Percentiles rank a stretch among this genome's conserved stretches.
Conservation (phyloP, 2,329 filamentous ascomycete species). For the Zasmidium angulare region DNA sequence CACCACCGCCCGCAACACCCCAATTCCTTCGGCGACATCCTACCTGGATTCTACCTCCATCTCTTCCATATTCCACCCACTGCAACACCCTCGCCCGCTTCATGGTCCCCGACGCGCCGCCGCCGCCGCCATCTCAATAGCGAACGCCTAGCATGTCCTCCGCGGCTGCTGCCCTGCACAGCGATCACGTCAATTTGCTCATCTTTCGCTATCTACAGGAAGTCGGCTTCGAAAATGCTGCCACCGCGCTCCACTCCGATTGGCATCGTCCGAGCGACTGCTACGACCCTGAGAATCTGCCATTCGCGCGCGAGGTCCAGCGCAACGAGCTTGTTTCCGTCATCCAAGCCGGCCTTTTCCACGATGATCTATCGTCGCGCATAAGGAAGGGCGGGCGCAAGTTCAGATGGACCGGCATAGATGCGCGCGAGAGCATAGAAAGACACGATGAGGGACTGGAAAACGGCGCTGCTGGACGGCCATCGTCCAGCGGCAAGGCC, state of each 20-base stretch:
- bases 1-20: background rate
- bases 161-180: conserved; percentile 43
- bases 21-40: background rate
- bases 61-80: background rate
- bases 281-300: conserved; percentile 57
- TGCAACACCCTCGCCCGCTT: background rate
- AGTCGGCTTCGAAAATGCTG: conserved; percentile 36
- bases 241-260: conserved; percentile 60
- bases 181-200: conserved; percentile 67
- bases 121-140: conserved; percentile 1
- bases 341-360: conserved; percentile 61
- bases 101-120: background rate
- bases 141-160: conserved; percentile 20
- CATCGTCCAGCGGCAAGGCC: conserved; percentile 14
- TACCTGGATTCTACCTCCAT: background rate
- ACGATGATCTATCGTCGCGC: conserved; percentile 40
- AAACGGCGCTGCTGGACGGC: conserved; percentile 16
- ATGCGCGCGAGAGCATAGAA: conserved; percentile 24
- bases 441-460: conserved; percentile 16
- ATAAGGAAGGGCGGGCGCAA: conserved; percentile 25
- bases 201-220: conserved; percentile 61
- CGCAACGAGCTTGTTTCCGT: conserved; percentile 60
- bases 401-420: conserved; percentile 28
- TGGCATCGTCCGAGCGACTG: conserved; percentile 52
- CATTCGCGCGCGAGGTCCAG: conserved; percentile 60